Percentiles rank a stretch among this genome's conserved stretches.
Evolutionary conservation across 352 stramenopile genomes (phyloP).

Genomic region (Lagenidium sp.): DNA sequence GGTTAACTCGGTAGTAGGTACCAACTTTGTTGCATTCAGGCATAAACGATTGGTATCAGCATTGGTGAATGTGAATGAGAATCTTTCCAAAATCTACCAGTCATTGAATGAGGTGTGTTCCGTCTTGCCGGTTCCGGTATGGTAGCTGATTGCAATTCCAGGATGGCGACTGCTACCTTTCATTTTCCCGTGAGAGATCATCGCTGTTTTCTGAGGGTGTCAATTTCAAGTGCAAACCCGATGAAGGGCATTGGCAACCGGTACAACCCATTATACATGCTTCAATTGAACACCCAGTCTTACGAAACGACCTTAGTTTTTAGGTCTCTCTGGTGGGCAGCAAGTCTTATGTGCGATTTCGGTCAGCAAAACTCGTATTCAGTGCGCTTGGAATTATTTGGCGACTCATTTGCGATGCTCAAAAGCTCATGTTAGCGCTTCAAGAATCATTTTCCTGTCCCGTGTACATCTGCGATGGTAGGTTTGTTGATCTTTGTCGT

Average conservation of each 20-base stretch:
- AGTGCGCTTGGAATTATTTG: neutral
- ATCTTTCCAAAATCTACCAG: neutral
- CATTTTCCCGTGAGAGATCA: slow-evolving; percentile 18
- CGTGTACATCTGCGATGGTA: slow-evolving; percentile 32
- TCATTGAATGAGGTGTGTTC: slow-evolving; percentile 9
- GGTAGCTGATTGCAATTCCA: slow-evolving; percentile 6
- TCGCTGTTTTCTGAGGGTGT: slow-evolving; percentile 25
- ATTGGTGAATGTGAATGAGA: neutral
- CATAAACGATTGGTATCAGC: neutral
- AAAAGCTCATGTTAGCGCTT: slow-evolving; percentile 25
- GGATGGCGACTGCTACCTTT: slow-evolving; percentile 31
- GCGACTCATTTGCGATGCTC: neutral
- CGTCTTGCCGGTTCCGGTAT: neutral
- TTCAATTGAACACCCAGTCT: neutral
- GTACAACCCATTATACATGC: slow-evolving; percentile 15
- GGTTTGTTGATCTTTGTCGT: neutral
- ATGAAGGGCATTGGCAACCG: slow-evolving; percentile 26
- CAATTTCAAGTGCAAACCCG: slow-evolving; percentile 28
- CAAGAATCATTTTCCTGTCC: slow-evolving; percentile 25
- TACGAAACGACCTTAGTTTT: slow-evolving; percentile 12
- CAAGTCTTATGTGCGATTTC: slow-evolving; percentile 29
- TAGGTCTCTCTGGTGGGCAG: slow-evolving; percentile 26
- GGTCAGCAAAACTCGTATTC: slow-evolving; percentile 4
- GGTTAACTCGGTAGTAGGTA: no score
- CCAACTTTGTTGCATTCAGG: no score